Percentiles rank a stretch among this genome's conserved stretches.
Evolutionary conservation across 208 protist species (phyloP).

Genomic region (Trypanosoma lewisi): DNA sequence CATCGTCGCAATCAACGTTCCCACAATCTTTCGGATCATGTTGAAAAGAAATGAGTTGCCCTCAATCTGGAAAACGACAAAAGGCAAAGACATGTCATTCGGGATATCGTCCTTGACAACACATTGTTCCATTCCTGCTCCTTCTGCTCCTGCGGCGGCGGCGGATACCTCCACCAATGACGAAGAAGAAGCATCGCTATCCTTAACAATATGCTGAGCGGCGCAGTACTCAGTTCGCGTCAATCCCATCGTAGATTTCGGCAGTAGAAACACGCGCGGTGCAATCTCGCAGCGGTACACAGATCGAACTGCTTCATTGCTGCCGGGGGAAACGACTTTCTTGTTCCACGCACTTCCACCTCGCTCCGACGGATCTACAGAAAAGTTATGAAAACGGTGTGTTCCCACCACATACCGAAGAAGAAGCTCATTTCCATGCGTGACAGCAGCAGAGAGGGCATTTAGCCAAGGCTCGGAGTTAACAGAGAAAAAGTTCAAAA

Average conservation of each 20-base stretch:
- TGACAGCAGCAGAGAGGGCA: conserved; percentile 27
- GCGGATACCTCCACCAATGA: background rate
- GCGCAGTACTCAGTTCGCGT: conserved; percentile 14
- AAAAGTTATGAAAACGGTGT: conserved; percentile 88
- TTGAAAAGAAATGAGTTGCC: conserved; percentile 85
- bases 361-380: conserved; percentile 50
- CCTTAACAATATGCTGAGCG: background rate
- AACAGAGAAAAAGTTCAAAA: conserved; percentile 10
- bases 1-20: conserved; percentile 57
- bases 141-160: background rate
- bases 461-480: conserved; percentile 31
- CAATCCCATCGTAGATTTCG: conserved; percentile 1
- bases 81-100: conserved; percentile 35
- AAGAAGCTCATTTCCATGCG: conserved; percentile 50
- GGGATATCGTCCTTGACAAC: background rate
- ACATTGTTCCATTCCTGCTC: background rate
- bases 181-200: background rate
- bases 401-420: conserved; percentile 43
- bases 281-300: conserved; percentile 72
- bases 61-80: conserved; percentile 82
- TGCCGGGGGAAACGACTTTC: conserved; percentile 56
- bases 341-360: conserved; percentile 21
- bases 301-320: conserved; percentile 61
- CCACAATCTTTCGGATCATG: conserved; percentile 89
- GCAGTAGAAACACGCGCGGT: conserved; percentile 59